phyloP scores from a whole-genome alignment of 2,329 filamentous ascomycete genomes.

The Colletotrichum aenigma region DNA sequence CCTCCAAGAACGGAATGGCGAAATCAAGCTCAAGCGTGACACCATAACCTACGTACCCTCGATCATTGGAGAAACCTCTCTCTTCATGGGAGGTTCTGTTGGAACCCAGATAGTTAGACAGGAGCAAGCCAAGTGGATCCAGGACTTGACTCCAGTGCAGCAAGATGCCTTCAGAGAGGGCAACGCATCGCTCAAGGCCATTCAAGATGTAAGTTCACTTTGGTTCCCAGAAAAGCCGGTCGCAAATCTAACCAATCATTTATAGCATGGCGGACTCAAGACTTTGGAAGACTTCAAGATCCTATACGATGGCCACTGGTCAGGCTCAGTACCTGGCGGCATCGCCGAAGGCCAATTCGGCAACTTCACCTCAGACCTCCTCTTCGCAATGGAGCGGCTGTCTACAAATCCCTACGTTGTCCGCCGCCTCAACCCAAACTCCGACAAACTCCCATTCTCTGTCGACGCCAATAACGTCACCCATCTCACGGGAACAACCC shows the following conservation, averaged over 20 bases:
- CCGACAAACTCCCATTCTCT: neutral
- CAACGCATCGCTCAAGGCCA: neutral
- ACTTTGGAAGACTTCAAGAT: slow-evolving; percentile 40
- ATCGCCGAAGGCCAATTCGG: neutral
- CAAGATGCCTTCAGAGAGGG: neutral
- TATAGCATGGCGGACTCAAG: slow-evolving; percentile 30
- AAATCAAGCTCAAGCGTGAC: neutral
- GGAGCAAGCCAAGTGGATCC: neutral
- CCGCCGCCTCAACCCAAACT: neutral
- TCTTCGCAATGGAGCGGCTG: neutral
- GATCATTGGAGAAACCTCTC: neutral
- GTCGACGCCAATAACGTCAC: neutral
- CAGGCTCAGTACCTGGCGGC: slow-evolving; percentile 36
- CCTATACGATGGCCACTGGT: slow-evolving; percentile 47
- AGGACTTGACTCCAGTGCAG: neutral
- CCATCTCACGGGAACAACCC: neutral
- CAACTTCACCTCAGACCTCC: neutral
- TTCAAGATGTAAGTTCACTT: neutral
- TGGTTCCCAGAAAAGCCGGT: rapidly evolving
- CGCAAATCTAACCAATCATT: neutral
- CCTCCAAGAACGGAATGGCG: neutral
- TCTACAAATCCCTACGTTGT: neutral
- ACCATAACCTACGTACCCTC: neutral
- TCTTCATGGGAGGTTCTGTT: neutral
- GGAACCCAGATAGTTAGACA: neutral